phyloP scores from a whole-genome alignment of 2,329 filamentous ascomycete species.

The Colletotrichum sp. region DNA sequence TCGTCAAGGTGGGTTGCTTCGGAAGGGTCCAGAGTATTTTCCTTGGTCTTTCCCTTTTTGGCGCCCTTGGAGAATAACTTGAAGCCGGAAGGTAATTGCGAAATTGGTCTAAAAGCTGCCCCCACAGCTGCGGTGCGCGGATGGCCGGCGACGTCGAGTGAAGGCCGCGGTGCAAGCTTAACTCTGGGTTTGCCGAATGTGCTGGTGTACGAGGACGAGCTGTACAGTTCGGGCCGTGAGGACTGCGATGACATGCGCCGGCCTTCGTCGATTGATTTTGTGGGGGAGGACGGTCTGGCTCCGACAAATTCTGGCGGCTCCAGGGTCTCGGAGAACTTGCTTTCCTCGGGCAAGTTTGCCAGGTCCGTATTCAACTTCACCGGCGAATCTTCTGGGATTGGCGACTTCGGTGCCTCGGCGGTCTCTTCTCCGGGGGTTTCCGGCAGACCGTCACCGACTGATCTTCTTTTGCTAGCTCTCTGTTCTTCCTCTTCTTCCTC shows the following conservation, averaged over 20 bases:
- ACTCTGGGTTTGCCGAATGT: conserved; percentile 75
- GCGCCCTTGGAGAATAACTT: conserved; percentile 68
- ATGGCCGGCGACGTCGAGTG: conserved; percentile 66
- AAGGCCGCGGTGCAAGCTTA: conserved; percentile 87
- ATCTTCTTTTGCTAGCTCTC: conserved; percentile 63
- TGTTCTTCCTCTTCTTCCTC: conserved; percentile 86
- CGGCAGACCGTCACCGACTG: conserved; percentile 48
- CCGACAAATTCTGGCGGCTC: conserved; percentile 60
- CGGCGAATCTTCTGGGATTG: conserved; percentile 33
- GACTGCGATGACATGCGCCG: conserved; percentile 58
- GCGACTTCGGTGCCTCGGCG: conserved; percentile 31
- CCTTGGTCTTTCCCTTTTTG: conserved; percentile 52
- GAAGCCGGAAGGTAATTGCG: conserved; percentile 80
- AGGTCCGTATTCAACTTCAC: conserved; percentile 59
- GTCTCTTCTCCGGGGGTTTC: conserved; percentile 25
- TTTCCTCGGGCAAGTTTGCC: conserved; percentile 53
- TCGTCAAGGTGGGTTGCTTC: conserved; percentile 39
- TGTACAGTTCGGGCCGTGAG: conserved; percentile 54
- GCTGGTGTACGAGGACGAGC: conserved; percentile 47
- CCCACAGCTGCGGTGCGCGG: conserved; percentile 53
- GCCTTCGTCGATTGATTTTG: conserved; percentile 47
- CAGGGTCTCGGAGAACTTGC: conserved; percentile 53
- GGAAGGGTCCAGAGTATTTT: conserved; percentile 30
- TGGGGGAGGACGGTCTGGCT: conserved; percentile 48
- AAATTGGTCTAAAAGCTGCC: conserved; percentile 70